Evolutionary conservation across 441 rosid species (phyloP).

Genomic region (Macaranga tanarius): DNA sequence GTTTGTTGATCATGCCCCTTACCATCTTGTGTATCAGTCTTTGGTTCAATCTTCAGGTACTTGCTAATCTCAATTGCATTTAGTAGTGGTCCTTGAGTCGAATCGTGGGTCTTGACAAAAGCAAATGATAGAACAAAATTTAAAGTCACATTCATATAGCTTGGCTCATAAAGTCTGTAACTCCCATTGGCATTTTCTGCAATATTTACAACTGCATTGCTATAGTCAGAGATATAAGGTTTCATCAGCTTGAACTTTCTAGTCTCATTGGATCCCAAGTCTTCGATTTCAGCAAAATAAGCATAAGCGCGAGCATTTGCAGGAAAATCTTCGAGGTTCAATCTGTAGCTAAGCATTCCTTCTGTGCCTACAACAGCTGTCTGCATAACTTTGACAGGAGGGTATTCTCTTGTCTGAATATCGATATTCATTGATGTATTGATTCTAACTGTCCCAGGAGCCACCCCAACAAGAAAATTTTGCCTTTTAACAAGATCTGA

Average conservation of each 20-base stretch:
- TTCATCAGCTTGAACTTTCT: constrained; percentile 67
- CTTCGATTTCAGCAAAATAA: constrained; percentile 89
- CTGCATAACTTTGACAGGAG: constrained; percentile 95
- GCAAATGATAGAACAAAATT: constrained; percentile 72
- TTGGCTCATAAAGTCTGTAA: constrained; percentile 87
- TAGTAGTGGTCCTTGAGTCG: constrained; percentile 78
- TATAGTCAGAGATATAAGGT: constrained; percentile 70
- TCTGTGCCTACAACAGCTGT: constrained; percentile 88
- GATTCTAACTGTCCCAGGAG: constrained; percentile 73
- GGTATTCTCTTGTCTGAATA: constrained; percentile 72
- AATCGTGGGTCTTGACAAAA: constrained; percentile 71
- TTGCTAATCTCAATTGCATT: constrained; percentile 92
- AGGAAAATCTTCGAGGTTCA: constrained; percentile 90
- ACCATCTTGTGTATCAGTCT: constrained; percentile 66
- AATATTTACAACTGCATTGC: constrained; percentile 89
- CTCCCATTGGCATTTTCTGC: constrained; percentile 95
- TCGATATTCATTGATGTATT: constrained; percentile 57
- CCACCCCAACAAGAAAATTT: constrained; percentile 80
- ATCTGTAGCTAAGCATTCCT: constrained; percentile 67
- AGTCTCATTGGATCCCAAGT: constrained; percentile 62
- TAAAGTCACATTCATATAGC: constrained; percentile 88
- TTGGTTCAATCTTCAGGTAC: constrained; percentile 63
- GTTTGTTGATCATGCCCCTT: constrained; percentile 31
- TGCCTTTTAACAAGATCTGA: constrained; percentile 80
- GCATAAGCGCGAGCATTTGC: constrained; percentile 94